Evolutionary conservation across 345 rosid species (phyloP), one percentile per base, ranked within the genome.

Genomic region (Jatropha curcas): DNA sequence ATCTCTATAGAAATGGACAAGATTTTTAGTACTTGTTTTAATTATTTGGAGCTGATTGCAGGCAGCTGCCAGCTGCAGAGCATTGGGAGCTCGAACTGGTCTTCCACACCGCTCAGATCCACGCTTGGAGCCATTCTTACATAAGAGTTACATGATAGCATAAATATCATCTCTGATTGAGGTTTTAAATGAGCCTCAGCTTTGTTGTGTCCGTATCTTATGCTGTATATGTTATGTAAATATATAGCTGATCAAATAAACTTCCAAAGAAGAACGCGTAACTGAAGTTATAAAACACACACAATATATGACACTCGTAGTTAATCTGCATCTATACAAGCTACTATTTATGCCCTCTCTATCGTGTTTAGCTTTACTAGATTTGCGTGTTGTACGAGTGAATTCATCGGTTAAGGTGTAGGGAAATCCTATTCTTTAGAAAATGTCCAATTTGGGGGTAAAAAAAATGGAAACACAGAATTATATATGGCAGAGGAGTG

Each of bases 51-150:
- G 45, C 60, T 71, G 65, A 74, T 72, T 84, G 81, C 89, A 92
- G 98, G 97, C 98, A 22, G 96, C 92, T 43, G 79, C 78, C 31
- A 81, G 84, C 20, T 92, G 97, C 83, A 86, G 91, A 81, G 88
- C 83, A 33, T 81, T 94, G 75, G 98, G 97, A 76, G 97, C 98
- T 70, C 89, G 92, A 46, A 81, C 89, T 0, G 87, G 86, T 76
- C 96, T 94, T 83, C 98, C 94, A 53, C 66, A 17, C 68, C 77
- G 74, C 28, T 67, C 84, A 2, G 89, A 94, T 77, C 82, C 91
- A 6, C 80, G 87, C 59, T 77, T 94, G 71, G 80, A 72, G 13
- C 52, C 86, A 19, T 86, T 89, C 74, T 73, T 84, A 1, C 41
- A 65, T 48, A 27, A 65, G n/a, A 65, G 14, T 22, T 12, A 43